A percentile compares a stretch with the other conserved stretches of the same genome.
These are phyloP conservation scores for Dendrobium nobile DNA, from an alignment of 106 monocot genomes.

Conservation along the genomic window DNA sequence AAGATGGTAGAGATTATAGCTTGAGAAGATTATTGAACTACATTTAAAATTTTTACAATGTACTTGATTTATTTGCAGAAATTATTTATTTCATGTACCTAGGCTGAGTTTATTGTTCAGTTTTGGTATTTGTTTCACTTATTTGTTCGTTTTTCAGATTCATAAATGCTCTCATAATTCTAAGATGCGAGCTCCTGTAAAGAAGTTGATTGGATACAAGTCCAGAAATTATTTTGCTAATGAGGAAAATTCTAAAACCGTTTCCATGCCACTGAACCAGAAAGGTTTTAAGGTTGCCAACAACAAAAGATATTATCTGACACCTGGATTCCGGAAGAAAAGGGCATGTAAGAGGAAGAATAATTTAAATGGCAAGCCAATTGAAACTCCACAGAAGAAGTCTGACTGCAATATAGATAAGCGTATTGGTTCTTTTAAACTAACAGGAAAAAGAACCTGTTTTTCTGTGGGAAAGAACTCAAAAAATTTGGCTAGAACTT, in stretches of 20 bases:
- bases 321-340: constrained; percentile 1
- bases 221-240: constrained; percentile 14
- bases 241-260: constrained; percentile 13
- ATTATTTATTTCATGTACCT: not conserved
- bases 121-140: not conserved
- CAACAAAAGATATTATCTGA: constrained; percentile 18
- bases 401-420: constrained; percentile 8
- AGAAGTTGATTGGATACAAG: constrained; percentile 21
- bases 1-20: not conserved
- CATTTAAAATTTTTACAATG: not conserved
- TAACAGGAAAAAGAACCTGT: not conserved
- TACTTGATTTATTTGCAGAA: not conserved
- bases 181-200: constrained; percentile 19
- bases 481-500: constrained; percentile 11
- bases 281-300: constrained; percentile 10
- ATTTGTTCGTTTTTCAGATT: not conserved
- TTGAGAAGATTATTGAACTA: not conserved
- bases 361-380: constrained; percentile 7
- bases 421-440: constrained; percentile 7
- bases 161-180: not conserved
- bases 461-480: constrained; percentile 4
- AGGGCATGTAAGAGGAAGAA: constrained; percentile 18
- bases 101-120: not conserved
- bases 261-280: constrained; percentile 14
- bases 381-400: constrained; percentile 2